Percentiles rank a stretch among this genome's conserved stretches.
Conservation (phyloP, 2,329 filamentous ascomycete species). For the Aureobasidium namibiae region DNA sequence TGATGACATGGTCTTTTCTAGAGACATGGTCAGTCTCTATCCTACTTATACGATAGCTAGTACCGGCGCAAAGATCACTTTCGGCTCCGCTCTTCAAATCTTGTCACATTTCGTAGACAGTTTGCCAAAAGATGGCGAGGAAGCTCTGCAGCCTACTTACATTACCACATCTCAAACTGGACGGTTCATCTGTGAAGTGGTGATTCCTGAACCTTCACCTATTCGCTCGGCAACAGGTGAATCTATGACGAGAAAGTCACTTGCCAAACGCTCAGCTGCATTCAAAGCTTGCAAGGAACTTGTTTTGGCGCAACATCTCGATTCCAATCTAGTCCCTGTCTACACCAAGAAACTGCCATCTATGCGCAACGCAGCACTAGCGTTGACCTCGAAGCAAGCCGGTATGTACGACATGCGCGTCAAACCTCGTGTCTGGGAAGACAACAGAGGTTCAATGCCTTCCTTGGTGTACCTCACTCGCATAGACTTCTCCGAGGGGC, state of each 20-base stretch:
- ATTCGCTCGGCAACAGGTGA: slow-evolving; percentile 58
- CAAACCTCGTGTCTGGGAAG: slow-evolving; percentile 69
- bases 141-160: slow-evolving; percentile 49
- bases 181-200: slow-evolving; percentile 67
- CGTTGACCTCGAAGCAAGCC: slow-evolving; percentile 69
- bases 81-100: slow-evolving; percentile 61
- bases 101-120: slow-evolving; percentile 67
- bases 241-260: slow-evolving; percentile 58
- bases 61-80: slow-evolving; percentile 73
- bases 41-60: slow-evolving; percentile 49
- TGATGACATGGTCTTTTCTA: slow-evolving; percentile 48
- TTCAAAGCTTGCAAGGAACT: slow-evolving; percentile 73
- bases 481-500: slow-evolving; percentile 51
- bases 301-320: slow-evolving; percentile 56
- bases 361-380: slow-evolving; percentile 81
- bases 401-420: slow-evolving; percentile 66
- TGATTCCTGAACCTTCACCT: slow-evolving; percentile 67
- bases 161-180: slow-evolving; percentile 48
- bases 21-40: slow-evolving; percentile 42
- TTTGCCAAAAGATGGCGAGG: slow-evolving; percentile 50
- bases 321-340: slow-evolving; percentile 65
- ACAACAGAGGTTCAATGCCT: slow-evolving; percentile 38
- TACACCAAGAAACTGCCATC: slow-evolving; percentile 63
- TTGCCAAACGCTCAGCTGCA: slow-evolving; percentile 82
- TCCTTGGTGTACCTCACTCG: slow-evolving; percentile 52